Evolutionary conservation across 306 rosid genomes (phyloP), one percentile per base, ranked within the genome.

Genomic region (Quercus agrifolia): DNA sequence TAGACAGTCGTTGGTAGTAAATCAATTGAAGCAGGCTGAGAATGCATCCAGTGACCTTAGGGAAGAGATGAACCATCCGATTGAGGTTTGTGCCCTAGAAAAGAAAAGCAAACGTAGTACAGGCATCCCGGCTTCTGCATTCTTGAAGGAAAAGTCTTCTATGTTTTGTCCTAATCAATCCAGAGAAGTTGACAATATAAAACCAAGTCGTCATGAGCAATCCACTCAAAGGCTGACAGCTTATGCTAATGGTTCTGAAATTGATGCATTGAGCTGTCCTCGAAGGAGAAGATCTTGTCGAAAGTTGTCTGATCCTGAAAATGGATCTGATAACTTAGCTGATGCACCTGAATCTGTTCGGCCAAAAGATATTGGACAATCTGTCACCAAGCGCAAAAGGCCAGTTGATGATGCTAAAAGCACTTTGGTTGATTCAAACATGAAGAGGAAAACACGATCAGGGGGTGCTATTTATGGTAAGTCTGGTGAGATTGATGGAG

Each of bases 271-370:
- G 21, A 85, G 75, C 79, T 86, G 74, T 84, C 87, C 89, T 62
- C 81, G 66, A 73, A 66, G 90, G 74, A 84, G 85, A 84, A 87
- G 96, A 80, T 95, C 92, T 78, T 78, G 30, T n/a, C 81, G 91
- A 85, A 89, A 70, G 33, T 55, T 85, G 52, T 87, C 92, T 21
- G 6, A 31, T 81, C 78, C 82, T 79, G 78, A 51, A 61, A 52
- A 70, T 77, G 85, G 71, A 51, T 76, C 87, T 66, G 84, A 78
- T 77, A 78, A 77, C 31, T 75, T 83, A 52, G 83, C 57, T 83
- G 82, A 73, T 83, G 82, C 85, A 30, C 70, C 83, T 14, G 77
- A 77, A 68, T 83, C 80, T 54, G 80, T 21, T 57, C 74, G 2
- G 62, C 74, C 80, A 30, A 78, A 84, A 78, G 83, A 85, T 69